Evolutionary conservation across 1,284 basidiomycete species (phyloP), one percentile per base, ranked within the genome.

Genomic region (Taiwanofungus camphoratus): DNA sequence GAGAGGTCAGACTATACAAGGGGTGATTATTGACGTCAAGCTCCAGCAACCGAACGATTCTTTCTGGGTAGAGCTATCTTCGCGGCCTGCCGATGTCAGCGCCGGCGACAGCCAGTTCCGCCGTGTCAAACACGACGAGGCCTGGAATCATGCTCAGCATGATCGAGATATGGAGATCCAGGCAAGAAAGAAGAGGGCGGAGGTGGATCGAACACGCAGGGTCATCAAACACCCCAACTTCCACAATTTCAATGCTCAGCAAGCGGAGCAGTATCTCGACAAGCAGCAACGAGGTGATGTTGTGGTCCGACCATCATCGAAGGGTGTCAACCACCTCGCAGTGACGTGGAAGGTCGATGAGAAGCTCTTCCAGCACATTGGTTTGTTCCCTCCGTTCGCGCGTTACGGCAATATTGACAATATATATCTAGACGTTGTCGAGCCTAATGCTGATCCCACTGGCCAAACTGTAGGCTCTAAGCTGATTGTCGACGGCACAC

Each of bases 281-380:
- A 86, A 85, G 52, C 87, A 92, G 64, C 92, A 93, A 55, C 80
- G 91, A 22, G 96, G 94, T 11, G 93, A 97, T 62, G 92, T 93
- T 36, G 90, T 99, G 24, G 92, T 99, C 52, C 76, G 96, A 35
- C 96, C 96, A 0, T 96, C 92, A 23, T 98, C 94, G 3, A 94
- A 95, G 64, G 95, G 95, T 5, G 69, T 76, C 30, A 82, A 97
- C 59, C 96, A 99, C 66, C 74, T 99, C 27, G 96, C 96, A 26
- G 89, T 99, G 11, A 99, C 96, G 0, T 99, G 96, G 96, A 99
- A 99, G 68, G 94, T 99, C 8, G 95, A 96, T 54, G 90, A 97
- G 48, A 90, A 87, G 50, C 73, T 99, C 16, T 99, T 90, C 67
- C 96, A 99, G 63, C 97, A 99, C 61, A 90, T 99, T 49, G 93